Conservation (phyloP, 169 alveolate genomes). For the Plasmodium cynomolgi region DNA sequence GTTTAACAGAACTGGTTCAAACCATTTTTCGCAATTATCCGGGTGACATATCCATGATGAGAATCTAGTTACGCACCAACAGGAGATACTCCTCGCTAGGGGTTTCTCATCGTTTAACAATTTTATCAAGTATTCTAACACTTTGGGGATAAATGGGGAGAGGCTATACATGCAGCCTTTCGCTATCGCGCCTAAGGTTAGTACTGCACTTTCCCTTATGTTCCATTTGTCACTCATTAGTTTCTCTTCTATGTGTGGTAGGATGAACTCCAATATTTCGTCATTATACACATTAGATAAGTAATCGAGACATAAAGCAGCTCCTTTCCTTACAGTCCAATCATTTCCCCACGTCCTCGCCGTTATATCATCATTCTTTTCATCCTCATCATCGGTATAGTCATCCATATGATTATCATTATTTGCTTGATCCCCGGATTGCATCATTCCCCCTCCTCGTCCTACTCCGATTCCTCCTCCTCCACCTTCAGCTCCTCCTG, state of each 20-base stretch:
- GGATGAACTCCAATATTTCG: conserved; percentile 81
- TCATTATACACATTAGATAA: conserved; percentile 83
- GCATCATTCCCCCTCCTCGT: background rate
- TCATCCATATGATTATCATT: background rate
- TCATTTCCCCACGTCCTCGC: conserved; percentile 90
- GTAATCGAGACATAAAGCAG: conserved; percentile 87
- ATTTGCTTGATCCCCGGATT: background rate
- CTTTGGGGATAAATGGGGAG: conserved; percentile 89
- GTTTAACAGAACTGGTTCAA: conserved; percentile 76
- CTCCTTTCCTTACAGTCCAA: conserved; percentile 93
- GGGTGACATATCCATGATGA: conserved; percentile 87
- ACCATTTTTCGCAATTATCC: conserved; percentile 75
- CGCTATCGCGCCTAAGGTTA: conserved; percentile 93
- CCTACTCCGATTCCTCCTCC: too few relatives aligned
- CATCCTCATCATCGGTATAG: conserved; percentile 17
- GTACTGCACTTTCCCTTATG: conserved; percentile 90
- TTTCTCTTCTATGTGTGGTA: conserved; percentile 86
- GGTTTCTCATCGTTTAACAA: conserved; percentile 87
- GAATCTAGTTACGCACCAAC: conserved; percentile 93
- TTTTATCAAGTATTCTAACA: conserved; percentile 84
- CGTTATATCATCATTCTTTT: conserved; percentile 83
- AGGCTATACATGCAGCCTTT: conserved; percentile 88
- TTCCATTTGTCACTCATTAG: conserved; percentile 91
- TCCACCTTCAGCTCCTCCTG: background rate
- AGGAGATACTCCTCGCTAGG: conserved; percentile 91